Conservation (phyloP, 225 moss, liverwort and hornwort species). For the Straminergon stramineum region DNA sequence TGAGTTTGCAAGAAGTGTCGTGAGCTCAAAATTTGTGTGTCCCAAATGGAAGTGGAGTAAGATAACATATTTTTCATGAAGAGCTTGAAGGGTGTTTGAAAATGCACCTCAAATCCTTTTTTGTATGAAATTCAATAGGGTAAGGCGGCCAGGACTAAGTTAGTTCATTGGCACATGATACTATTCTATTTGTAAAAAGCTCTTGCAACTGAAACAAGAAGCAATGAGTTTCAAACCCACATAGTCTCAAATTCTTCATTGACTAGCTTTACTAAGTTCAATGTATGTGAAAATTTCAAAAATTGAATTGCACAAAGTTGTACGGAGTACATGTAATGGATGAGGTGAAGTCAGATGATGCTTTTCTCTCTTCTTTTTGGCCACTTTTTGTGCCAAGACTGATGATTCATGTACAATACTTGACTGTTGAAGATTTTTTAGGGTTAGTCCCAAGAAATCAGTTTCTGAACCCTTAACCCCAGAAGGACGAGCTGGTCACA, state of each 20-base stretch:
- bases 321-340: background rate
- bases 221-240: background rate
- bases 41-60: background rate
- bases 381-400: background rate
- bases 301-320: background rate
- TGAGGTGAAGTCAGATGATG: background rate
- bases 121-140: background rate
- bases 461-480: no score
- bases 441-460: background rate
- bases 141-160: background rate
- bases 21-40: background rate
- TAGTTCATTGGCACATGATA: background rate
- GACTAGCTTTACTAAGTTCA: background rate
- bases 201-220: background rate
- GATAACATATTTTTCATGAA: background rate
- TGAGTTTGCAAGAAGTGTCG: background rate
- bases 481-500: no score
- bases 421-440: background rate
- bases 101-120: background rate
- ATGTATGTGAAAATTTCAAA: background rate
- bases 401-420: background rate
- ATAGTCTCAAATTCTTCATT: background rate
- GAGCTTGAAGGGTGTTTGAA: background rate
- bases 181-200: background rate
- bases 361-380: background rate